phyloP scores from a whole-genome alignment of 345 rosid species.

The Eucalyptus erythrocorys region DNA sequence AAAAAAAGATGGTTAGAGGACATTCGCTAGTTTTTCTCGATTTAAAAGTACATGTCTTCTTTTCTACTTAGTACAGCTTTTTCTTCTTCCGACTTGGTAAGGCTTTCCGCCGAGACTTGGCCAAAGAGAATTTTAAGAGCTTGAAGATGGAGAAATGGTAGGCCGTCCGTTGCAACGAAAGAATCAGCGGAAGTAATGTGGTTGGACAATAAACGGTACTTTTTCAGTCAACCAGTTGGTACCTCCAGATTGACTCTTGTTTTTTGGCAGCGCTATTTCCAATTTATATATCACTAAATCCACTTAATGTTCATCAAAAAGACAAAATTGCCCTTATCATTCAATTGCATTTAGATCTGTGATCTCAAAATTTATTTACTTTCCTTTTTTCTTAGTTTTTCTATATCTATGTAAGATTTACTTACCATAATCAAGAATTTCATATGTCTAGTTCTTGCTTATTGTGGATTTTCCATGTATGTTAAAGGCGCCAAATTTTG shows the following conservation, averaged over 20 bases:
- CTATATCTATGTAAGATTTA: too few relatives aligned
- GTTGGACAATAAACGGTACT: neutral
- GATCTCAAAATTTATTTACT: too few relatives aligned
- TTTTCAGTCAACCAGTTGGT: too few relatives aligned
- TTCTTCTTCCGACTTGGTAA: neutral
- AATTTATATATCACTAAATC: fast-evolving
- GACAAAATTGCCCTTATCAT: too few relatives aligned
- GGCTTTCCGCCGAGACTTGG: neutral
- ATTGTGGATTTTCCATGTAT: too few relatives aligned
- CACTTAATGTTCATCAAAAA: too few relatives aligned
- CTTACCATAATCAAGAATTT: too few relatives aligned
- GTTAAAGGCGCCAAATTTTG: fast-evolving
- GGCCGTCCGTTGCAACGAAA: neutral
- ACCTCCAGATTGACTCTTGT: neutral
- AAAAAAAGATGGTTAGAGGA: fast-evolving
- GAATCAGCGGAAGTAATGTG: neutral
- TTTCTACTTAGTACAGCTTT: neutral
- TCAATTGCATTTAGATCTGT: too few relatives aligned
- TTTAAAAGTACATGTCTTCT: neutral
- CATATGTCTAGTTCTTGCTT: too few relatives aligned
- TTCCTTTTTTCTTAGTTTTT: too few relatives aligned
- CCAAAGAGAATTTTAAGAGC: neutral
- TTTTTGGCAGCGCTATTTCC: too few relatives aligned
- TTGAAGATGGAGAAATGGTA: neutral
- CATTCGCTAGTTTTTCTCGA: neutral